A percentile compares a stretch with the other conserved stretches of the same genome.
These are phyloP conservation scores for Saccharomycopsis hybrid DNA, from an alignment of 1,139 yeast species.

Conservation along the genomic window DNA sequence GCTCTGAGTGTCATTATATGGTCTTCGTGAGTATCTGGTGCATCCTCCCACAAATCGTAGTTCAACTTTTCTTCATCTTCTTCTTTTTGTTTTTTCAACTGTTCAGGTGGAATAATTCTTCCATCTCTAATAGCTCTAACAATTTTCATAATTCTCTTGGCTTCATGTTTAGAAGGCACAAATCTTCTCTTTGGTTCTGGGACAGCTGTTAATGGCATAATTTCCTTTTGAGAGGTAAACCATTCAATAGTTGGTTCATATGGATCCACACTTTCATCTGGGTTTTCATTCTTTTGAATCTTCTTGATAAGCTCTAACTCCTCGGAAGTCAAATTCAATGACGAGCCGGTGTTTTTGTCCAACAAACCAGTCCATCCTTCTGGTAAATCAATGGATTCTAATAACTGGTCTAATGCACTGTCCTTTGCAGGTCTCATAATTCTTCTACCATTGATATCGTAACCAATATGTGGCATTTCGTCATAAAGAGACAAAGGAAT, in stretches of 20 bases:
- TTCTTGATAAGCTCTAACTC: slow-evolving; percentile 85
- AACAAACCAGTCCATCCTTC: slow-evolving; percentile 98
- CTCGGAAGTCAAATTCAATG: slow-evolving; percentile 78
- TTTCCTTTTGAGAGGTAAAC: slow-evolving; percentile 80
- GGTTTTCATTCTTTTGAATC: slow-evolving; percentile 77
- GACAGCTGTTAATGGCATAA: slow-evolving; percentile 88
- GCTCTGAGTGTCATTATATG: slow-evolving; percentile 92
- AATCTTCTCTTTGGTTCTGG: slow-evolving; percentile 98
- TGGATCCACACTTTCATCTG: slow-evolving; percentile 77
- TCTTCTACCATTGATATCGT: slow-evolving; percentile 93
- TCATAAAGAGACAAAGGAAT: slow-evolving; percentile 91
- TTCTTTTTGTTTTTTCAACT: slow-evolving; percentile 46
- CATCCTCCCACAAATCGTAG: slow-evolving; percentile 84
- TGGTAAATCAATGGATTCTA: slow-evolving; percentile 88
- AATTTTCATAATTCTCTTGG: slow-evolving; percentile 91
- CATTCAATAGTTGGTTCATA: slow-evolving; percentile 94
- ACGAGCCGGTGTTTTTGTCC: slow-evolving; percentile 85
- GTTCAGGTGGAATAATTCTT: slow-evolving; percentile 70
- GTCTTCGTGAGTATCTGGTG: slow-evolving; percentile 48
- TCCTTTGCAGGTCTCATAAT: slow-evolving; percentile 99
- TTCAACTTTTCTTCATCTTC: slow-evolving; percentile 33
- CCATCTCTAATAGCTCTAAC: slow-evolving; percentile 97
- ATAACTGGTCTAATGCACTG: slow-evolving; percentile 81
- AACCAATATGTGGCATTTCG: slow-evolving; percentile 95
- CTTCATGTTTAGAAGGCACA: slow-evolving; percentile 95